Conservation (phyloP, 2,329 filamentous ascomycete genomes). For the Diplodia sapinea region DNA sequence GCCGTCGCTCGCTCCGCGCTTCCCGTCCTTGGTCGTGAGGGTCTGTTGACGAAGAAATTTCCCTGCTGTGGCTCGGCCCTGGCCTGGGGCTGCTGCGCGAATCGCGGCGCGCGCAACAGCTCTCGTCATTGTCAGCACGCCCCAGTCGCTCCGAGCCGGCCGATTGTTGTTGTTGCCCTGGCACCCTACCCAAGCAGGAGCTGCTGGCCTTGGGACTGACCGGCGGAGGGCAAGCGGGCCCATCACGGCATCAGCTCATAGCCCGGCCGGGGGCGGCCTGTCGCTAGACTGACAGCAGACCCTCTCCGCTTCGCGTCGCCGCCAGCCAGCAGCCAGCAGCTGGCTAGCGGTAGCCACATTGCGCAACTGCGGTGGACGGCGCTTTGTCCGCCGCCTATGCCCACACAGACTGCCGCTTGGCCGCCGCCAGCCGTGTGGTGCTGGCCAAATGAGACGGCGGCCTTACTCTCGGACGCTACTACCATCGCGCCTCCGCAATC, state of each 20-base stretch:
- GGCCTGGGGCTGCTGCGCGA: neutral
- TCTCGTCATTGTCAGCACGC: conserved; percentile 20
- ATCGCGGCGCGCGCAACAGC: conserved; percentile 1
- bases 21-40: conserved; percentile 9
- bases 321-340: neutral
- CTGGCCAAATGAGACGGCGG: conserved; percentile 9
- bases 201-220: neutral
- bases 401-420: conserved; percentile 13
- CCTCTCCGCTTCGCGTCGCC: neutral
- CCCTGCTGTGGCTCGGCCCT: conserved; percentile 8
- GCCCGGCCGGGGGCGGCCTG: no score
- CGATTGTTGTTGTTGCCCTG: neutral
- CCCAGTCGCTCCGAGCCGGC: conserved; percentile 16
- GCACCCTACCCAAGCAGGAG: neutral
- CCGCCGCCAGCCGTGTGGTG: conserved; percentile 4
- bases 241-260: neutral
- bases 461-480: conserved; percentile 11
- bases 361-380: conserved; percentile 14
- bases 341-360: conserved; percentile 25
- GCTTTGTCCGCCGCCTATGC: conserved; percentile 21
- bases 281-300: no score
- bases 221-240: no score
- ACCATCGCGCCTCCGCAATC: conserved; percentile 22
- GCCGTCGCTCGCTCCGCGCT: conserved; percentile 21
- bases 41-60: conserved; percentile 14